Evolutionary conservation across 495 filamentous ascomycete species (phyloP), one percentile per base, ranked within the genome.

Genomic region (Aspergillus baeticus): DNA sequence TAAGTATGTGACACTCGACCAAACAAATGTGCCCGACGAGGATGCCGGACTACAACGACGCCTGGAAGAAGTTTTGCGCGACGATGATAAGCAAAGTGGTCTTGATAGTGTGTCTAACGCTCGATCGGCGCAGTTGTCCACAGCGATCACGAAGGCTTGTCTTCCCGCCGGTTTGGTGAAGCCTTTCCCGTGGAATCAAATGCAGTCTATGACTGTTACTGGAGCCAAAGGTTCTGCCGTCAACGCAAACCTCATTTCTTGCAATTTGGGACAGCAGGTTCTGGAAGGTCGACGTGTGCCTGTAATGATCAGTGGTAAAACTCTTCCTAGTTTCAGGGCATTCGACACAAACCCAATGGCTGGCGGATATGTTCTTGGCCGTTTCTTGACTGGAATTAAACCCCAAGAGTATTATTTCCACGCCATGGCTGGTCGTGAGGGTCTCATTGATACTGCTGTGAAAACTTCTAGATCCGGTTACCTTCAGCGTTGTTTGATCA

Each of bases 371-470:
- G 87, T 99, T 50, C 87, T 87, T 31, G 87, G 96, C 69, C 92
- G 95, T 68, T 99, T 98, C 82, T 90, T 99, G 82, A 98, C 95
- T 14, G 95, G 95, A 51, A 89, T 99, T 54, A 86, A 93, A 54
- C 95, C 95, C 22, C 95, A 99, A 68, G 95, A 98, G 69, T 98
- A 95, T 71, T 99, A 90, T 73, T 99, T 99, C 82, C 95, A 99
- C 83, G 90, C 93, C 67, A 99, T 99, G 95, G 93, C 93, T 63
- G 95, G 95, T 67, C 85, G 95, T 72, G 95, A 99, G 78, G 95
- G 95, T 77, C 78, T 99, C 62, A 98, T 99, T 73, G 95, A 99
- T 82, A 99, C 95, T 37, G 95, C 95, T 54, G 95, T 99, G 62
- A 99, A 99, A 77, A 99, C 95, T 5, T 93, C 92, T 35, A 84